Evolutionary conservation across 108 stramenopile species (phyloP), one percentile per base, ranked within the genome.

Genomic region (Skeletonema marinoi): DNA sequence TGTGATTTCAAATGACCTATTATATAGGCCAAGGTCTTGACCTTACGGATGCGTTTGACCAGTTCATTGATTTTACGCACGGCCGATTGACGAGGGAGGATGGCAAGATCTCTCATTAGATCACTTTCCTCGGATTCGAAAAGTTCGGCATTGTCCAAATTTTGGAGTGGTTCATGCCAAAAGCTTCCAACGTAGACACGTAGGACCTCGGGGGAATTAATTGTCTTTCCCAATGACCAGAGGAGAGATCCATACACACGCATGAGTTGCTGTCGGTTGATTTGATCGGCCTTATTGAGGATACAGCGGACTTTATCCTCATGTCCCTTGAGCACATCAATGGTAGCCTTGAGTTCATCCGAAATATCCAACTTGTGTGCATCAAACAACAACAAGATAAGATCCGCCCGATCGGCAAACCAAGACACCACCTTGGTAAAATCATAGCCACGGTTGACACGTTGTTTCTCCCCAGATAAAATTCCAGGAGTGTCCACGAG

Each of bases 351-450:
- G 54, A 99, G 86, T 84, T 99, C 99, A 86, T 99, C 99, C 5
- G 95, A 96, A 54, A 99, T 99, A 91, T 99, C 99, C 60, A 99
- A 86, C 87, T 99, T 99, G 92, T 99, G 98, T 1, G 99, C 98
- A 87, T 99, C 99, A 85, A 99, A 99, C 77, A 99, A 84, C 36
- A 99, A 77, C 17, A 99, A 83, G 58, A 99, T 98, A 50, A 98
- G 79, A 81, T 98, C 98, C 51, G 96, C 95, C 32, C 98, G 86
- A 50, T 97, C 97, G 16, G 98, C 99, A 75, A 99, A 99, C 99
- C 99, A 99, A 16, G 89, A 71, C 48, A 93, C 93, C 25, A 98
- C 98, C 67, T 93, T 86, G 66, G 92, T 94, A 74, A 96, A 98
- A 76, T 98, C 98, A 82, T 98, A 98, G 0, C 93, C 93, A 65